Evolutionary conservation across 2,329 filamentous ascomycete genomes (phyloP), one percentile per base, ranked within the genome.

Genomic region (Fusarium sp.): DNA sequence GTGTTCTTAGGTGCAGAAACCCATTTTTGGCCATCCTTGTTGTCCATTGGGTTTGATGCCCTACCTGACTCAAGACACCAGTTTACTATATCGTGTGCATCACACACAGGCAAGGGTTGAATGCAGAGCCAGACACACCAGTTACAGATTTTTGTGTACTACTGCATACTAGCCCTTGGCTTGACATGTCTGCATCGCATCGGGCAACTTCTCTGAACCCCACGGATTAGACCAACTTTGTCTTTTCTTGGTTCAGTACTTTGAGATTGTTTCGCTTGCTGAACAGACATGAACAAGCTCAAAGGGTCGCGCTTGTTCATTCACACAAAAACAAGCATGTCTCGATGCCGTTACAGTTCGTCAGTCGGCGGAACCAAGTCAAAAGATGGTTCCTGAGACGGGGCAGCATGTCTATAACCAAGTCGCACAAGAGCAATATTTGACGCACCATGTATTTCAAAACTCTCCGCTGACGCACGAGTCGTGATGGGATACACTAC

Each of bases 391-490:
- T 18, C 23, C 9, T 30, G 31, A 26, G 54, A 55, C 34, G 46
- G 18, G 20, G 36, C 16, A 63, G 31, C 28, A 45, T 40, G 16
- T 45, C 33, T 30, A 23, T 40, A 15, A 37, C 16, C n/a, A 37
- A 45, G 55, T 61, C 33, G 40, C 56, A 50, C 45, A 40, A 50
- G 10, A 53, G 42, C 62, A 45, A 42, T 44, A 46, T 41, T 33
- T 57, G 26, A 50, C 36, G 28, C 28, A 50, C 26, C 26, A 44
- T 34, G 12, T 50, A 40, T 20, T 54, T 26, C 34, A 58, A 61
- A 62, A 67, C 52, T 62, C 52, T 67, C 66, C 67, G 66, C 45
- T 49, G 52, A 30, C 16, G 66, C 62, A 69, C 57, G 40, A 63
- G 54, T 52, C 41, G 44, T 57, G 47, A 41, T 30, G 49, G 42